Conservation (phyloP, 768 basidiomycete species). For the Termitomyces sp. region DNA sequence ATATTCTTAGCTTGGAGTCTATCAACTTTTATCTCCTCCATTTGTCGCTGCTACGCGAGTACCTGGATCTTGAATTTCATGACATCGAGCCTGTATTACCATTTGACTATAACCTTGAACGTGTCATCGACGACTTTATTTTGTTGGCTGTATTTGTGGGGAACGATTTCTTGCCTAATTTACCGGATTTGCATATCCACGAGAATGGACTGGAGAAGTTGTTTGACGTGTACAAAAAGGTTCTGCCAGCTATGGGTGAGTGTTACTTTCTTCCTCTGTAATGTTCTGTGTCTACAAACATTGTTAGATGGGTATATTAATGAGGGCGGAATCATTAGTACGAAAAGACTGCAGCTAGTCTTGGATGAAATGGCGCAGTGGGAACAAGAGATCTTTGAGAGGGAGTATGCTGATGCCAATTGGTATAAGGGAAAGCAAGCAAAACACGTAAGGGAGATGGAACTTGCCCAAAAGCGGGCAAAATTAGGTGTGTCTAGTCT, state of each 20-base stretch:
- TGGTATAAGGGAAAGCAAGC: constrained; percentile 95
- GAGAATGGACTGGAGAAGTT: constrained; percentile 92
- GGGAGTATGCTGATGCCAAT: constrained; percentile 83
- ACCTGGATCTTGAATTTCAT: constrained; percentile 93
- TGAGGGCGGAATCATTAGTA: constrained; percentile 80
- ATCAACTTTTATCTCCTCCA: constrained; percentile 95
- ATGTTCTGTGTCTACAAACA: neutral
- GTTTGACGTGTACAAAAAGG: constrained; percentile 94
- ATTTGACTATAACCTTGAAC: constrained; percentile 88
- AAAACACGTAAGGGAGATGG: constrained; percentile 66
- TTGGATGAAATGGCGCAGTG: constrained; percentile 85
- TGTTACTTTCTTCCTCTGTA: constrained; percentile 1
- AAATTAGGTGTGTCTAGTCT: constrained; percentile 56
- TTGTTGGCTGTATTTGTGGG: constrained; percentile 95
- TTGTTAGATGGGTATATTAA: constrained; percentile 86
- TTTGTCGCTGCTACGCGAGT: constrained; percentile 92
- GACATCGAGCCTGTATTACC: constrained; percentile 62
- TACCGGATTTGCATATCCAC: constrained; percentile 96
- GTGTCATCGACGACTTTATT: constrained; percentile 97
- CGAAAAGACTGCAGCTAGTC: constrained; percentile 77
- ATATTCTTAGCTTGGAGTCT: constrained; percentile 51
- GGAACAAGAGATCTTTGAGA: constrained; percentile 90
- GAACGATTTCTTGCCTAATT: constrained; percentile 95
- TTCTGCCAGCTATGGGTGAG: constrained; percentile 73
- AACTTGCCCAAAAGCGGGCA: constrained; percentile 52